A percentile compares a stretch with the other conserved stretches of the same genome.
Conservation (phyloP, 106 monocot species). For the Dendrobium officinale region DNA sequence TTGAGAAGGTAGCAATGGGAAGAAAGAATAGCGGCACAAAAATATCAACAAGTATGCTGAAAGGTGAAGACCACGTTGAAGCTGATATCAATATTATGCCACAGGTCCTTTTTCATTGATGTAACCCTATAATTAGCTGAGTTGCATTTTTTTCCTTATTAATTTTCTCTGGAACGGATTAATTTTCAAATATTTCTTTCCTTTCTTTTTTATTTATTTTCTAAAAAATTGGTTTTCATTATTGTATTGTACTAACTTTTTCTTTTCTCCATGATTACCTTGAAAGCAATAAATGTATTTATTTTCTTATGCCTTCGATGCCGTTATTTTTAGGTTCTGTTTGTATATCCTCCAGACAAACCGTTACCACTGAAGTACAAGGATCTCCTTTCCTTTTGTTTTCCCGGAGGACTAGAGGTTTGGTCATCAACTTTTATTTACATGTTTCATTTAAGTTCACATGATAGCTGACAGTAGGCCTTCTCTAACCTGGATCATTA, state of each 20-base stretch:
- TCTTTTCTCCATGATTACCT: neutral
- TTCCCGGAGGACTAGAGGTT: constrained; percentile 94
- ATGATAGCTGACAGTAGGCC: neutral
- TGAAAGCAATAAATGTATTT: neutral
- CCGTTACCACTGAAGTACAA: constrained; percentile 81
- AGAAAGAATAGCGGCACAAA: constrained; percentile 42
- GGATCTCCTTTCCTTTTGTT: constrained; percentile 97
- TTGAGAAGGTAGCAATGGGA: constrained; percentile 46
- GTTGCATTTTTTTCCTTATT: neutral
- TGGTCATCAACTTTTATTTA: constrained; percentile 11
- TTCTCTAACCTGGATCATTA: neutral
- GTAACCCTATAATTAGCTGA: neutral
- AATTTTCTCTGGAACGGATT: neutral
- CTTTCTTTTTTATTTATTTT: neutral
- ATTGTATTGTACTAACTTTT: neutral
- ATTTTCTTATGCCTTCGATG: neutral
- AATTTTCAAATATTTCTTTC: neutral
- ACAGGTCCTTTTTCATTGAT: constrained; percentile 32
- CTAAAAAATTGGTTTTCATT: neutral
- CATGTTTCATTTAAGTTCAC: neutral
- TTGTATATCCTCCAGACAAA: constrained; percentile 94
- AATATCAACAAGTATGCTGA: constrained; percentile 39
- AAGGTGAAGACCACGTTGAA: constrained; percentile 52
- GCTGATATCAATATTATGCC: constrained; percentile 68
- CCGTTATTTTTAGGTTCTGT: constrained; percentile 59